Evolutionary conservation across 2,329 filamentous ascomycete species (phyloP), one percentile per base, ranked within the genome.

Genomic region (Byssothecium circinans): DNA sequence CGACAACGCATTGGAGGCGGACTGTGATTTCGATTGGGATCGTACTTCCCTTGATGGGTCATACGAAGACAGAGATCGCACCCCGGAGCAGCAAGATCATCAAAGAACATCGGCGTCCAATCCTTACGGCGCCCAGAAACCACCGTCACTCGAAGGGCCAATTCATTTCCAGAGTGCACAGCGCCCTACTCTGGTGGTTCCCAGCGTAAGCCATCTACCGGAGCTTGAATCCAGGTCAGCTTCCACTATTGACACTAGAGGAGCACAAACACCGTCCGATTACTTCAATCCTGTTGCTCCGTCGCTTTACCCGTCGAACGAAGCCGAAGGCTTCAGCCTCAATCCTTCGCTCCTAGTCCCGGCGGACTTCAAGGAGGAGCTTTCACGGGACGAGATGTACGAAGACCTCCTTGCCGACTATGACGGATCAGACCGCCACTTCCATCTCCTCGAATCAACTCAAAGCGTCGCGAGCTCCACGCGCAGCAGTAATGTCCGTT

Each of bases 21-120:
- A 80, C 43, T 83, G 79, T 53, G 75, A 85, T 52, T 83, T 82
- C 47, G 79, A 84, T 49, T 84, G 81, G 81, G 73, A 77, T 46
- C 70, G 60, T 32, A 52, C 53, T 19, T 70, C 60, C 8, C 57
- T 56, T 20, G 57, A 63, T n/a, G 55, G 52, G 23, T 61, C 41
- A 59, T 52, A 41, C 63, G 70, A 38, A 23, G 71, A 74, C 42
- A 64, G 73, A 43, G 71, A 73, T 27, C 48, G 39, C n/a, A 53
- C 50, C 12, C 53, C 51, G 12, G 49, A 57, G 35, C 52, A 53
- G 30, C 29, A 49, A 18, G 43, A 50, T 33, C 49, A 49, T 29
- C 18, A 42, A 32, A 50, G 36, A 8, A 29, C 40, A 5, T 53
- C 45, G 14, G 41, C 41, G 36, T 43, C 34, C 20, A 32, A 45